These are phyloP conservation scores for Boletus holoroseus DNA, from an alignment of 1,284 basidiomycete species.

Conservation along the genomic window DNA sequence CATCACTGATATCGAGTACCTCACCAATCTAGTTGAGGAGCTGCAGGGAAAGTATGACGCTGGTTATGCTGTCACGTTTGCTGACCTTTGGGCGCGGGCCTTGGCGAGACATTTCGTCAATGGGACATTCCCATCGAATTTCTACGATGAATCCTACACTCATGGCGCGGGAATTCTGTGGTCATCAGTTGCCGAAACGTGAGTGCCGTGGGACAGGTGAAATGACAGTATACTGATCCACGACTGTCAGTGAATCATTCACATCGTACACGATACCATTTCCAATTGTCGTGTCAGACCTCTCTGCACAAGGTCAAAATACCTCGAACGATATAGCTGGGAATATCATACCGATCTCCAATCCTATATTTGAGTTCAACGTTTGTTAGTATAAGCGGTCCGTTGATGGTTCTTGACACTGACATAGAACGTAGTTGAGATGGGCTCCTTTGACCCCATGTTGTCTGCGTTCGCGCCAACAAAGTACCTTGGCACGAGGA, in stretches of 20 bases:
- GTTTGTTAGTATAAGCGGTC: conserved; percentile 34
- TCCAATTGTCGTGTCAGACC: conserved; percentile 35
- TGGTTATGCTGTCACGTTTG: conserved; percentile 34
- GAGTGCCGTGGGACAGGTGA: conserved; percentile 4
- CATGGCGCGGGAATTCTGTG: conserved; percentile 37
- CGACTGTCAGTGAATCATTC: conserved; percentile 30
- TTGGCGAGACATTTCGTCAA: conserved; percentile 40
- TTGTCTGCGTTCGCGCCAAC: conserved; percentile 42
- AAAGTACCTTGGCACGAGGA: conserved; percentile 41
- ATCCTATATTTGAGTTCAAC: conserved; percentile 43
- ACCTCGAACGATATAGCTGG: conserved; percentile 20
- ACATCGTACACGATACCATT: conserved; percentile 34
- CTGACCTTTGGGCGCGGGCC: conserved; percentile 33
- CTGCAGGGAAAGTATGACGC: conserved; percentile 31
- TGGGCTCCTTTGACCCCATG: conserved; percentile 43
- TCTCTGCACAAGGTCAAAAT: conserved; percentile 27
- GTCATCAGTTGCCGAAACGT: conserved; percentile 35
- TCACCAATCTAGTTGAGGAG: conserved; percentile 28
- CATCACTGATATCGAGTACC: conserved; percentile 19
- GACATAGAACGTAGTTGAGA: conserved; percentile 33
- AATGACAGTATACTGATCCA: not conserved
- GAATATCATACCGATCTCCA: conserved; percentile 33
- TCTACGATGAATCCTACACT: conserved; percentile 29
- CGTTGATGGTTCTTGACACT: conserved; percentile 1
- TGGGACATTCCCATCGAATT: conserved; percentile 34